Percentiles rank a stretch among this genome's conserved stretches.
Evolutionary conservation across 2,329 filamentous ascomycete genomes (phyloP).

Genomic region (Cyphellophora attinorum): DNA sequence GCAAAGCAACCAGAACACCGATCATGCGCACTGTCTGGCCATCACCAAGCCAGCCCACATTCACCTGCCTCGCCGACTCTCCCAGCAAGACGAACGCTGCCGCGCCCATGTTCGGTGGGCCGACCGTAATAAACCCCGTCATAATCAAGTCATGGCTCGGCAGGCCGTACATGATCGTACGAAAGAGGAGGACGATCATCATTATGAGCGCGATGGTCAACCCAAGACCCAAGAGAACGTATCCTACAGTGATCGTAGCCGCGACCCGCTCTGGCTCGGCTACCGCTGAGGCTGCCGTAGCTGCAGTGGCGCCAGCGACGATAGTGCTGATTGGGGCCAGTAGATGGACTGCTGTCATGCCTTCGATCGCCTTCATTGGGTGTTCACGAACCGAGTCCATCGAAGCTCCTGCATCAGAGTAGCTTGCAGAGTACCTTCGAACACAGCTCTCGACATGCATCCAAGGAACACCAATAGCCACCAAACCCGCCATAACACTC

Average conservation of each 20-base stretch:
- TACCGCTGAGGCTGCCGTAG: slow-evolving; percentile 31
- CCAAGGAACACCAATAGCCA: neutral
- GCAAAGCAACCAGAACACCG: neutral
- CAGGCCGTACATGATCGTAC: slow-evolving; percentile 56
- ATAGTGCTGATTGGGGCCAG: slow-evolving; percentile 58
- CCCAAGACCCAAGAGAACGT: slow-evolving; percentile 57
- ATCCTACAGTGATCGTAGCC: slow-evolving; percentile 55
- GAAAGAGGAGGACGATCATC: slow-evolving; percentile 59
- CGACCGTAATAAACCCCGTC: slow-evolving; percentile 57
- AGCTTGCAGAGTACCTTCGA: neutral
- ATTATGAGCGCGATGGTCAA: slow-evolving; percentile 50
- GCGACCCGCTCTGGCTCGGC: slow-evolving; percentile 39
- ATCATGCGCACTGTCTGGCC: neutral
- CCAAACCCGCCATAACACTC: neutral
- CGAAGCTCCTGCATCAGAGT: too few species aligned
- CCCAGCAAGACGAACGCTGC: slow-evolving; percentile 47
- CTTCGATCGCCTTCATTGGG: too few species aligned
- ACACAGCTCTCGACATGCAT: neutral
- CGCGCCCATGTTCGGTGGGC: slow-evolving; percentile 56
- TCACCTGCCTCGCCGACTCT: slow-evolving; percentile 31
- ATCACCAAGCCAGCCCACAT: slow-evolving; percentile 11
- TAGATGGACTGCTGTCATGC: slow-evolving; percentile 58
- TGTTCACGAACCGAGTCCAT: too few species aligned
- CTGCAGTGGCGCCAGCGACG: slow-evolving; percentile 55
- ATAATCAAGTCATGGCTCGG: slow-evolving; percentile 59